Base-by-base conservation (phyloP, 2,329 filamentous ascomycete species). In the Epichloe scottii region DNA sequence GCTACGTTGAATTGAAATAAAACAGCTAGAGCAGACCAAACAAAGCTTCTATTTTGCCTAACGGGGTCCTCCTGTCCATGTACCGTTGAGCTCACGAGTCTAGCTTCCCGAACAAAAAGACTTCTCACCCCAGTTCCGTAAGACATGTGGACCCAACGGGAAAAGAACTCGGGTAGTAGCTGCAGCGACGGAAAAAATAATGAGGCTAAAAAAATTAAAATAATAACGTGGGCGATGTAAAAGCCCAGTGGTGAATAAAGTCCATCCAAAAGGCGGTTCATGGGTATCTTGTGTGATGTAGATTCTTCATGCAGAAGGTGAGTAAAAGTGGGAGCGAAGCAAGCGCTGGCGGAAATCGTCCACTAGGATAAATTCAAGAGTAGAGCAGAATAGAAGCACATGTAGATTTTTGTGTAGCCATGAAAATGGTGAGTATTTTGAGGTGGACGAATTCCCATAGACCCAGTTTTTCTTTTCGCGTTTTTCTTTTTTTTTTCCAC, bases 211-310 rank as follows among this genome's bases (percentile, higher is more conserved):
- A 30, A n/a, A n/a, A 33, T 33, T 17, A 23, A 19, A 41, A 49
- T 19, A 33, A 15, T 21, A 34, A 34, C 4, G 1, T 11, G 41
- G 30, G 14, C 11, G 10, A 6, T 12, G 26, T 43, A 38, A 35
- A 34, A 30, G 19, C n/a, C 14, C 5, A 50, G 40, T 35, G 47
- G n/a, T 26, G 38, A 42, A 42, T 34, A 34, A n/a, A 39, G 34
- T 8, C 4, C 15, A 26, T 37, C 34, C 34, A 37, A 45, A 12
- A n/a, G 35, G 21, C 33, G n/a, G 19, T 42, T 23, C 37, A 47
- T 53, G 55, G 57, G 55, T 58, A 59, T 59, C 56, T 56, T 55
- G 54, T 57, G 52, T 55, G 52, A 44, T 55, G 51, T 53, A 56
- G 53, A 49, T 56, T 51, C 53, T 51, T 33, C 30, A 30, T 30